Base-by-base conservation (phyloP, 208 protist species). In the Herpetomonas samuelpessoai region DNA sequence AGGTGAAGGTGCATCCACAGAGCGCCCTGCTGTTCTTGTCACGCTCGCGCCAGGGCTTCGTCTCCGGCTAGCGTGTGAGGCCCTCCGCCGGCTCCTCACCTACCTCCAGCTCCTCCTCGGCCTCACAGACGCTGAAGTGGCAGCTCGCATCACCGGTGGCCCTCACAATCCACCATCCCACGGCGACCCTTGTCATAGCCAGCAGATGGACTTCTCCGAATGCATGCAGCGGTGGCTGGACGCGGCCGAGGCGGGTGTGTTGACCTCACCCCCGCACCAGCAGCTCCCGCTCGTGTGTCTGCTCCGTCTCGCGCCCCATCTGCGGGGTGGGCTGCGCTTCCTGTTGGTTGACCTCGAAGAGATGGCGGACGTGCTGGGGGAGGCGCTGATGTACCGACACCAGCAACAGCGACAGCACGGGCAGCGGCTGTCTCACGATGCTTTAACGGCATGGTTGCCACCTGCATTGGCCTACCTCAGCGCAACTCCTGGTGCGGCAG, bases 321-420 rank as follows among this genome's bases (percentile, higher is more conserved):
- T 60, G 63, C 62, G 70, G 14, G 63, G 57, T 10, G 41, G 38
- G 26, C 26, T 71, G 16, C 70, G 70, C 14, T 63, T 71, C 35
- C 25, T 71, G 28, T 28, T 76, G 6, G 70, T 62, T 16, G 70
- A 76, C 29, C 29, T 76, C 7, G 49, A 56, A 21, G 70, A 76
- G 53, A n/a, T 65, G 16, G 45, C 53, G n/a, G 65, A 64, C 21
- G 16, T 50, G 7, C 24, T 50, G 27, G 38, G 35, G 9, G 35
- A 14, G 35, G 35, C 6, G 35, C 9, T 14, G 35, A 14, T 41
- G 9, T 41, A 41, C 35, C 35, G 35, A 41, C 35, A 41, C 9
- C 6, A 41, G 35, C 35, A 41, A 14, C 35, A 18, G 35, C 9
- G 35, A 41, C 35, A 41, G n/a, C n/a, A n/a, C n/a, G n/a, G n/a